Evolutionary conservation across 1,139 yeast species (phyloP).

Genomic region (Lodderomyces margitis): DNA sequence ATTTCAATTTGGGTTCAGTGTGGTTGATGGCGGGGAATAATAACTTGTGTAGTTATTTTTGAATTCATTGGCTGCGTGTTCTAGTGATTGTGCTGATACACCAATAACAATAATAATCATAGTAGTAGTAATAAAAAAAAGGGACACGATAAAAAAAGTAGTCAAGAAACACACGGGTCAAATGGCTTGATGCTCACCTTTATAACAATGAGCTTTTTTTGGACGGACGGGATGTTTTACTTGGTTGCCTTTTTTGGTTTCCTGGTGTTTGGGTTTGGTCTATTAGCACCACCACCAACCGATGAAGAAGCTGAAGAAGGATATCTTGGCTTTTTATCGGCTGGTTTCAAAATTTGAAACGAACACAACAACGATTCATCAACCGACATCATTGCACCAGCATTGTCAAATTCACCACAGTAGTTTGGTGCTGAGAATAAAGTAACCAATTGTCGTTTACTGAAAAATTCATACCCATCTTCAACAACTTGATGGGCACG

Average conservation of each 20-base stretch:
- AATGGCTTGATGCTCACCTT: no score
- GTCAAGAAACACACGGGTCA: no score
- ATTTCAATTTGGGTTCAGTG: no score
- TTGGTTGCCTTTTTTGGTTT: conserved; percentile 65
- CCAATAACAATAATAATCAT: neutral
- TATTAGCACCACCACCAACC: conserved; percentile 19
- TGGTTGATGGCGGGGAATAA: no score
- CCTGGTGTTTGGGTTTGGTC: conserved; percentile 68
- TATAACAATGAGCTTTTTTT: no score
- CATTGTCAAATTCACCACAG: conserved; percentile 98
- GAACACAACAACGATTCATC: conserved; percentile 95
- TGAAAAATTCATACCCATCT: conserved; percentile 96
- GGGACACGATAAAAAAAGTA: no score
- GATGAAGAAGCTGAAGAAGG: conserved; percentile 46
- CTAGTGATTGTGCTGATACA: no score
- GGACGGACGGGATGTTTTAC: no score
- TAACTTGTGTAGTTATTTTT: no score
- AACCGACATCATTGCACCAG: conserved; percentile 99
- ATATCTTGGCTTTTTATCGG: conserved; percentile 78
- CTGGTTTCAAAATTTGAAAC: conserved; percentile 96
- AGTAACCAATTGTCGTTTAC: conserved; percentile 93
- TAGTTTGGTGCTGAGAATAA: conserved; percentile 95
- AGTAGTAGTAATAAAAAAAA: neutral
- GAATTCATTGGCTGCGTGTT: no score
- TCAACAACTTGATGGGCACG: conserved; percentile 99